Evolutionary conservation across 2,329 filamentous ascomycete species (phyloP).

Genomic region (Xylariaceae sp.): DNA sequence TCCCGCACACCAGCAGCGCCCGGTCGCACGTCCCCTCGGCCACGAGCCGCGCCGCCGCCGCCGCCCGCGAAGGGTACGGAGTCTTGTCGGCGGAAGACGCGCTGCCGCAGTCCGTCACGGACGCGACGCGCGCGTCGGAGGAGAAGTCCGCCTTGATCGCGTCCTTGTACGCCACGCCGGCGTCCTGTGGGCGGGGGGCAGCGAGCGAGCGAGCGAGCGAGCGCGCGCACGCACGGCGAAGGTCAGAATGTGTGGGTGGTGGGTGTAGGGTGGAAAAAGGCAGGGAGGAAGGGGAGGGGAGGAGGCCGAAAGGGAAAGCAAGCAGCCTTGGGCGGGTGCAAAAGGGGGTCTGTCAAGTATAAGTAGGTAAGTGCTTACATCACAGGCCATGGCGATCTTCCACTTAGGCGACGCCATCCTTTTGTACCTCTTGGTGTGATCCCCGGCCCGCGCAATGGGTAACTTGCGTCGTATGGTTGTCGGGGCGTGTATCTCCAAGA

Average conservation of each 20-base stretch:
- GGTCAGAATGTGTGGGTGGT: too few species aligned
- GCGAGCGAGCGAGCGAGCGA: too few species aligned
- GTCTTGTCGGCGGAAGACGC: constrained; percentile 61
- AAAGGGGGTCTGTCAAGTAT: too few species aligned
- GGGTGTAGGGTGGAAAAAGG: too few species aligned
- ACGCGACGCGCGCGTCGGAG: constrained; percentile 56
- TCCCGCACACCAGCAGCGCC: constrained; percentile 76
- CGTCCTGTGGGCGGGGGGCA: constrained; percentile 53
- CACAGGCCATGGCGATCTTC: constrained; percentile 47
- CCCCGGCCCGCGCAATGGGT: too few species aligned
- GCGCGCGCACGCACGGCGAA: too few species aligned
- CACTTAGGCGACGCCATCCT: constrained; percentile 38
- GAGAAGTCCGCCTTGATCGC: constrained; percentile 67
- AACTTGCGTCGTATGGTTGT: too few species aligned
- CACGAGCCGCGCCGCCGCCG: constrained; percentile 60
- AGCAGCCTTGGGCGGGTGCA: too few species aligned
- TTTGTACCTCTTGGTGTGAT: too few species aligned
- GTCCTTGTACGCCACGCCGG: constrained; percentile 71
- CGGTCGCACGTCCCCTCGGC: constrained; percentile 61
- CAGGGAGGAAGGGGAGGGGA: too few species aligned
- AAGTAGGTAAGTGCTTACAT: constrained; percentile 39
- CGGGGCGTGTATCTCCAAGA: too few species aligned
- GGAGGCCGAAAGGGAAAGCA: too few species aligned
- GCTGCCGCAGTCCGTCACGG: constrained; percentile 69
- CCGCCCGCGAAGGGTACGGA: constrained; percentile 72